These are phyloP conservation scores for Coniferiporia sulphurascens DNA, from an alignment of 1,284 basidiomycete genomes.

Conservation along the genomic window DNA sequence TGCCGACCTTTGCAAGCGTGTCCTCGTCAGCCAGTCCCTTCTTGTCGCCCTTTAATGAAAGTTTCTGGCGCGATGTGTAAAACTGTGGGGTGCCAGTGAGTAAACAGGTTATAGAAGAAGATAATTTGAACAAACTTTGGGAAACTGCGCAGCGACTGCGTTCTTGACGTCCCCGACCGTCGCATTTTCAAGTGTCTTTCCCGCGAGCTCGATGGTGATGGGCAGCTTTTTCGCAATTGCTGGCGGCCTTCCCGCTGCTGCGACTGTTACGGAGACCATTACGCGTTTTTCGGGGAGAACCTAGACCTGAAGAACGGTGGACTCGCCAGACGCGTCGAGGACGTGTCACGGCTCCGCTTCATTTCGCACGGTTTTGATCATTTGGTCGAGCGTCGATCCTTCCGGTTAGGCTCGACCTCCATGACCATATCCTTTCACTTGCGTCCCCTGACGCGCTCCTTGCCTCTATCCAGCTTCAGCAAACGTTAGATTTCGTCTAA, in stretches of 20 bases:
- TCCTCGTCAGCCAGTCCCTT: slow-evolving; percentile 61
- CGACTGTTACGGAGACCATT: slow-evolving; percentile 61
- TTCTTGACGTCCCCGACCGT: slow-evolving; percentile 60
- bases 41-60: slow-evolving; percentile 58
- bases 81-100: slow-evolving; percentile 42
- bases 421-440: not conserved
- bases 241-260: slow-evolving; percentile 39
- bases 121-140: slow-evolving; percentile 45
- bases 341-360: no score
- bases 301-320: no score
- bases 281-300: not conserved
- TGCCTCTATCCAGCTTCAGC: not conserved
- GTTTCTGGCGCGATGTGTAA: slow-evolving; percentile 64
- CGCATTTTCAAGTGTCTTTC: slow-evolving; percentile 37
- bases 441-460: no score
- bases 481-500: not conserved
- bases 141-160: slow-evolving; percentile 50
- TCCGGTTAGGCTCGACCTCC: no score
- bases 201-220: slow-evolving; percentile 48
- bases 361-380: no score
- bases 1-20: slow-evolving; percentile 51
- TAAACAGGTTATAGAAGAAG: not conserved
- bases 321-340: no score
- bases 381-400: no score
- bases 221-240: slow-evolving; percentile 52